Evolutionary conservation across 768 basidiomycete genomes (phyloP).

Genomic region (Boletus reticuloceps): DNA sequence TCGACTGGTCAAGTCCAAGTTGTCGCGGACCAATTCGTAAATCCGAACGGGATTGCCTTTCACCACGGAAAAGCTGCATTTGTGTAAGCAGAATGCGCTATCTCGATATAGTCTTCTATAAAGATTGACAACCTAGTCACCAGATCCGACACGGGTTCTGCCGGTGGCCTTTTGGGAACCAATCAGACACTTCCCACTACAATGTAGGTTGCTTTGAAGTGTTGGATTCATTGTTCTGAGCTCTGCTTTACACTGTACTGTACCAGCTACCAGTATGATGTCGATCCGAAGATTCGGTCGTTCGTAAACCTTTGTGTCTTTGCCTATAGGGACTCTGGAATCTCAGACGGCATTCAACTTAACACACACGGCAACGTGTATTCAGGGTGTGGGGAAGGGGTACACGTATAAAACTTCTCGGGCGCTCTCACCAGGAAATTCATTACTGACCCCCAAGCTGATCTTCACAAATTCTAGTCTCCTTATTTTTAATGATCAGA

Average conservation of each 20-base stretch:
- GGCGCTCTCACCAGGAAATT: too few species aligned
- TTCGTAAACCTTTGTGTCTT: conserved; percentile 65
- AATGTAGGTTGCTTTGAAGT: conserved; percentile 45
- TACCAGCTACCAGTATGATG: conserved; percentile 65
- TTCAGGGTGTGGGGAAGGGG: conserved; percentile 27
- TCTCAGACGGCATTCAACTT: conserved; percentile 66
- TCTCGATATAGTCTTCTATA: background rate
- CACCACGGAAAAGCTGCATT: conserved; percentile 60
- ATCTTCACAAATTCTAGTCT: too few species aligned
- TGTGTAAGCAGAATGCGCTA: conserved; percentile 39
- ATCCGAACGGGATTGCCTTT: conserved; percentile 77
- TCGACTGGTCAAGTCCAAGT: conserved; percentile 61
- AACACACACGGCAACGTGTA: conserved; percentile 37
- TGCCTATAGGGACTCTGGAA: conserved; percentile 62
- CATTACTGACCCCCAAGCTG: too few species aligned
- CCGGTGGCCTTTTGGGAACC: conserved; percentile 44
- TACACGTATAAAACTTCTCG: conserved; percentile 54
- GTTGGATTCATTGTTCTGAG: background rate
- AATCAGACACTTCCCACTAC: conserved; percentile 65
- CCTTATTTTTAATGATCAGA: too few species aligned
- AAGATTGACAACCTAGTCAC: conserved; percentile 18
- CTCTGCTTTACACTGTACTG: background rate
- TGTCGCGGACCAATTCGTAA: conserved; percentile 75
- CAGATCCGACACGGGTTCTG: conserved; percentile 31
- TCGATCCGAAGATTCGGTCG: conserved; percentile 49